Evolutionary conservation across 1,284 basidiomycete genomes (phyloP), one percentile per base, ranked within the genome.

Genomic region (Afroboletus lepidellus): DNA sequence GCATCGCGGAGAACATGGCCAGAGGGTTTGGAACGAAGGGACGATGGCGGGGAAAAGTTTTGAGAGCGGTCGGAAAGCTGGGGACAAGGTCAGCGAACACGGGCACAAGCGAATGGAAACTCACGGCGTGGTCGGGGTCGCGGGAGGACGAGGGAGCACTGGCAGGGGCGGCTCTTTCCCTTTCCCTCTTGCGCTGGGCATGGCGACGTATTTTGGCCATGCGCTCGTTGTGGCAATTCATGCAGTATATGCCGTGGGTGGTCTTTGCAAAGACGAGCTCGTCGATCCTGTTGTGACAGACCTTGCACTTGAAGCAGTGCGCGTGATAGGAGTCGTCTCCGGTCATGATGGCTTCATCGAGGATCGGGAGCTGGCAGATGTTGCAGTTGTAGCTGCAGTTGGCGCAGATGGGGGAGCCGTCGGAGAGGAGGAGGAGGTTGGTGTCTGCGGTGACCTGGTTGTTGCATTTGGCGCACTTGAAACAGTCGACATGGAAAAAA

Each of bases 191-290:
- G 61, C 79, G 82, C 73, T 98, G 93, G 2, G 92, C 89, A 69
- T 98, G 93, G 57, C 90, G 84, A 58, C 93, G 76, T 60, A 93
- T 94, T 59, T 92, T 83, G 27, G 93, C 93, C 66, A 98, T 96
- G 51, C 97, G 88, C 56, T 98, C 92, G 72, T 95, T 97, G 70
- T 99, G 97, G 65, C 96, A 99, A 48, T 85, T 85, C 95, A 98
- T 98, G 70, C 96, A 99, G 72, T 99, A 99, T 58, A 99, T 98
- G 45, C 97, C 96, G 65, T 98, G 93, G 57, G 87, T 92, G 1
- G 97, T 99, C 77, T 98, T 99, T 50, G 96, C 97, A 64, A 98
- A 99, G 51, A 98, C 93, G 48, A 99, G 84, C 69, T 99, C 96
- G 71, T 98, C 95, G 62, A 99, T 99, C 54, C 92, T 83, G 66